phyloP scores from a whole-genome alignment of 2,329 filamentous ascomycete genomes.

The Scedosporium aurantiacum region DNA sequence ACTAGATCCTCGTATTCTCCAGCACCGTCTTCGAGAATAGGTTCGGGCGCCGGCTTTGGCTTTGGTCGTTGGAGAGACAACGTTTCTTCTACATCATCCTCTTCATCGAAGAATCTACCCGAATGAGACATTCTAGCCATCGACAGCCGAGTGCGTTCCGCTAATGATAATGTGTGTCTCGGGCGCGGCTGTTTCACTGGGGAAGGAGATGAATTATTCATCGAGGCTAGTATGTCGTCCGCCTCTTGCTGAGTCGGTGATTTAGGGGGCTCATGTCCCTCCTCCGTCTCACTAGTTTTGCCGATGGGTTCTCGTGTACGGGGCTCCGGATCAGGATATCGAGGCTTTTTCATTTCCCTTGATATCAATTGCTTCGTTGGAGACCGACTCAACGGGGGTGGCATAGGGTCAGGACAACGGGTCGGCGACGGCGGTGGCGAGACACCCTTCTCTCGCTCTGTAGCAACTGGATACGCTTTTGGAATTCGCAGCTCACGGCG shows the following conservation, averaged over 20 bases:
- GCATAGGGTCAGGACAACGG: not conserved
- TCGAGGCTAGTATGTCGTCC: slow-evolving; percentile 44
- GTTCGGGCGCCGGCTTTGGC: slow-evolving; percentile 10
- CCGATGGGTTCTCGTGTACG: not conserved
- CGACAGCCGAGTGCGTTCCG: slow-evolving; percentile 70
- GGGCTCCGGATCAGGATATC: not conserved
- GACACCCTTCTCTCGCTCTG: not conserved
- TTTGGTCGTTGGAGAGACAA: slow-evolving; percentile 14
- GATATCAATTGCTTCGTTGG: not conserved
- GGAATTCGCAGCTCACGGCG: not conserved
- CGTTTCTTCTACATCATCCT: slow-evolving; percentile 17
- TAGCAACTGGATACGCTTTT: not conserved
- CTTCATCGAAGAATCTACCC: slow-evolving; percentile 8
- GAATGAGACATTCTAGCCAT: slow-evolving; percentile 51
- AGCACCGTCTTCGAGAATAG: slow-evolving; percentile 8
- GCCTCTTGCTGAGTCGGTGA: slow-evolving; percentile 41
- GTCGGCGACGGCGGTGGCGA: not conserved
- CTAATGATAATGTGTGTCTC: slow-evolving; percentile 50
- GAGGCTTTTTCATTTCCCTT: not conserved
- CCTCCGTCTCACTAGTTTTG: not conserved
- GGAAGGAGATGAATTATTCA: slow-evolving; percentile 45
- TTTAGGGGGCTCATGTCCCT: not conserved
- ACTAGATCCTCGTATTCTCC: slow-evolving; percentile 37
- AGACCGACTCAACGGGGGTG: not conserved
- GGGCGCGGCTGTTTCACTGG: slow-evolving; percentile 34